A percentile compares a stretch with the other conserved stretches of the same genome.
phyloP scores from a whole-genome alignment of 331 rosid species.

The Erythrophleum ivorense region DNA sequence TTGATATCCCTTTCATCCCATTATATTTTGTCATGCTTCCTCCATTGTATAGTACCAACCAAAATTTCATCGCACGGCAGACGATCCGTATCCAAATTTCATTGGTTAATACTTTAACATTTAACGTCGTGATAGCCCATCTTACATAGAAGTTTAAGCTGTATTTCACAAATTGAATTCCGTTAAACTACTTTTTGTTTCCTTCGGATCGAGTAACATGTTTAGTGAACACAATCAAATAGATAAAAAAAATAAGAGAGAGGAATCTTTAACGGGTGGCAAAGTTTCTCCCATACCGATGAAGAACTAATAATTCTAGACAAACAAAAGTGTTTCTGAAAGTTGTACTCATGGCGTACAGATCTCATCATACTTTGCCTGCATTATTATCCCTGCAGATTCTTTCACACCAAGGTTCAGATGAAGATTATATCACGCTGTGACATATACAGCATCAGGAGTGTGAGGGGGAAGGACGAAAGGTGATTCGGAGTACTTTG shows the following conservation, averaged over 20 bases:
- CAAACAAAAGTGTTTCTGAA: not conserved
- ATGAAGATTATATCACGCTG: not conserved
- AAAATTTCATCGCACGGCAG: not conserved
- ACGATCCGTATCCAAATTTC: too few species aligned
- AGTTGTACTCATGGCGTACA: not conserved
- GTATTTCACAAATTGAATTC: not conserved
- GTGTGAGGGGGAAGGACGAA: not conserved
- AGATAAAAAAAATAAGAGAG: not conserved
- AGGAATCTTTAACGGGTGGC: slow-evolving; percentile 5
- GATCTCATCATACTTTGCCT: not conserved
- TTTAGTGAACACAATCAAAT: not conserved
- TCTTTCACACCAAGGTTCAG: not conserved
- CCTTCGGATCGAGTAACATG: not conserved
- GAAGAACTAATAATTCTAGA: slow-evolving; percentile 11
- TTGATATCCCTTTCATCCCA: not conserved
- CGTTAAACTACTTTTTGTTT: too few species aligned
- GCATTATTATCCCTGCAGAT: not conserved
- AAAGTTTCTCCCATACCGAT: not conserved
- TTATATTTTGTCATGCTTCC: not conserved
- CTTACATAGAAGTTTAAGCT: too few species aligned
- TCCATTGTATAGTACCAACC: not conserved
- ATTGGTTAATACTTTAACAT: not conserved
- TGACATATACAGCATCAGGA: not conserved
- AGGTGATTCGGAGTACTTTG: not conserved
- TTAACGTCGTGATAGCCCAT: not conserved